These are phyloP conservation scores for Penicillium freii DNA, from an alignment of 2,329 filamentous ascomycete genomes.

Conservation along the genomic window DNA sequence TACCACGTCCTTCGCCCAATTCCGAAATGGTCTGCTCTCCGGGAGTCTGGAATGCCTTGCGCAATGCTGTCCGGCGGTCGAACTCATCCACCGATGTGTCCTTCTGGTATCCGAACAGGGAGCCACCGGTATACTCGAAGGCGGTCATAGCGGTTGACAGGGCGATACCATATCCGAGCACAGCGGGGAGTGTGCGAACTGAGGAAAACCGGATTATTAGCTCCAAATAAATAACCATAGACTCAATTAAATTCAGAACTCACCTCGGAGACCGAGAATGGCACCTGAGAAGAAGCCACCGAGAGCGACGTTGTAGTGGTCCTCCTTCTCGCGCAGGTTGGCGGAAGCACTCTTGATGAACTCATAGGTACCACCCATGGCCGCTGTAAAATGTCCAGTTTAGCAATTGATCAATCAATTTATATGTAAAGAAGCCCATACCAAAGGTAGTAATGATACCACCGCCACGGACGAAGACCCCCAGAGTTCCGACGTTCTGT, in stretches of 20 bases:
- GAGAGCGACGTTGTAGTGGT: conserved; percentile 69
- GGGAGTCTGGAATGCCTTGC: conserved; percentile 71
- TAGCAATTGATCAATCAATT: conserved; percentile 10
- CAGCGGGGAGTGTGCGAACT: conserved; percentile 66
- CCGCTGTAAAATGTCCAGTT: conserved; percentile 50
- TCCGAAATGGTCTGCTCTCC: conserved; percentile 76
- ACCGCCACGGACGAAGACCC: conserved; percentile 76
- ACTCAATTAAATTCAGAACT: conserved; percentile 17
- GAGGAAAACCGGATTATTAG: conserved; percentile 16
- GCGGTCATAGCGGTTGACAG: conserved; percentile 59
- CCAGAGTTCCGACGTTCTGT: conserved; percentile 76
- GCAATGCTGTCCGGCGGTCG: conserved; percentile 69
- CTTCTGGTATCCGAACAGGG: conserved; percentile 55
- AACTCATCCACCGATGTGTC: conserved; percentile 68
- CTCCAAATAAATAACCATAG: background rate
- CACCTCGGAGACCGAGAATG: conserved; percentile 71
- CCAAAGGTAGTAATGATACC: conserved; percentile 68
- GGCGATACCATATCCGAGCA: conserved; percentile 65
- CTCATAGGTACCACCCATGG: conserved; percentile 70
- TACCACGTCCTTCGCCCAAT: conserved; percentile 85
- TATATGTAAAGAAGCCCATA: conserved; percentile 42
- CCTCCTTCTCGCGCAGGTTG: conserved; percentile 83
- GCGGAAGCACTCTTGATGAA: conserved; percentile 75
- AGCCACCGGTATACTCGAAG: conserved; percentile 67
- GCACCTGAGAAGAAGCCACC: conserved; percentile 75